Evolutionary conservation across 208 protist species (phyloP).

Genomic region (Leishmania arabica): DNA sequence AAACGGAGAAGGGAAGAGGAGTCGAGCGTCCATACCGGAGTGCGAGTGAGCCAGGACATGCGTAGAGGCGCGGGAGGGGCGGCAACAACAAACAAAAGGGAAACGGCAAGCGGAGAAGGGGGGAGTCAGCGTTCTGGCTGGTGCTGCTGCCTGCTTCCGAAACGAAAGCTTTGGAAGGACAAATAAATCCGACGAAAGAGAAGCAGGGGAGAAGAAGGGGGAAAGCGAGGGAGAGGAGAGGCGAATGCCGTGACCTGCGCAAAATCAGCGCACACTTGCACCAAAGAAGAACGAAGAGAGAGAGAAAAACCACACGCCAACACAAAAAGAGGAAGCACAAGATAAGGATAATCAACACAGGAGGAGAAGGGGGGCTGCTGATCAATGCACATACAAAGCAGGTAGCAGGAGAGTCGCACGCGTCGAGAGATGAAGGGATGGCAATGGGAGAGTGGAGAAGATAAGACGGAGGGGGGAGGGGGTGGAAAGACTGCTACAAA

Average conservation of each 20-base stretch:
- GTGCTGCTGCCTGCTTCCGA: not conserved
- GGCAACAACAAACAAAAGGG: not conserved
- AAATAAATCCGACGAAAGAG: not conserved
- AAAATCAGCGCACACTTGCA: too few relatives aligned
- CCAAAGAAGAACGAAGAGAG: not conserved
- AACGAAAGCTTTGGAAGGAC: not conserved
- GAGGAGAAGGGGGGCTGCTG: not conserved
- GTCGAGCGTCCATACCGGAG: not conserved
- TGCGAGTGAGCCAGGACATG: not conserved
- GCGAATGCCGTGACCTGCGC: too few relatives aligned
- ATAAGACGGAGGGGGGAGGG: not conserved
- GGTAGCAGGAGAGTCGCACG: not conserved
- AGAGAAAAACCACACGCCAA: not conserved
- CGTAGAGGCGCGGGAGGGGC: not conserved
- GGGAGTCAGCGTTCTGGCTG: not conserved
- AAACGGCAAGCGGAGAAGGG: not conserved
- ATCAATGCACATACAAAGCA: not conserved
- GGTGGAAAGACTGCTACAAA: not conserved
- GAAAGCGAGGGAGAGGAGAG: not conserved
- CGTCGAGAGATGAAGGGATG: not conserved
- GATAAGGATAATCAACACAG: not conserved
- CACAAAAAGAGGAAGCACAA: not conserved
- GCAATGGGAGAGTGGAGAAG: not conserved
- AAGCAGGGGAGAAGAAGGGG: constrained; percentile 2
- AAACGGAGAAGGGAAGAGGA: constrained; percentile 1